Evolutionary conservation across 2,329 filamentous ascomycete species (phyloP), one percentile per base, ranked within the genome.

Genomic region (Thielaviopsis euricoi): DNA sequence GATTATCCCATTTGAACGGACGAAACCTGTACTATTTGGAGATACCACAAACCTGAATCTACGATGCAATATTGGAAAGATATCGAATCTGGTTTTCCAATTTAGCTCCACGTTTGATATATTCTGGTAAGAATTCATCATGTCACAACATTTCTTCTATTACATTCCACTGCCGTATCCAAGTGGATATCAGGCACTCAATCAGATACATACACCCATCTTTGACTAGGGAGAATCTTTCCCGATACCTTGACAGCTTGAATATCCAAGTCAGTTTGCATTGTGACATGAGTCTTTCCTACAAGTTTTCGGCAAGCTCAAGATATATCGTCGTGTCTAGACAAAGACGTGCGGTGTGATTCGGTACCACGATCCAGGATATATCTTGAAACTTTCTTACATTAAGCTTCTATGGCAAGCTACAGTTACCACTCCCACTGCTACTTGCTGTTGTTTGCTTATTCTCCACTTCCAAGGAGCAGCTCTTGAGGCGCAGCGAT

Each of bases 291-390:
- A 33, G 29, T 33, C 29, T 33, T 10, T 33, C 29, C 29, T 10
- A 10, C 29, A 6, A 33, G 12, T 10, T 10, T 10, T 10, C 12
- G 7, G 29, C 29, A 33, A 33, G 7, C 29, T 33, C n/a, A n/a
- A n/a, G n/a, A n/a, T n/a, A n/a, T n/a, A n/a, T n/a, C n/a, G n/a
- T n/a, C n/a, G n/a, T n/a, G 33, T 37, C 22, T 55, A 40, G 19
- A 17, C 53, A 55, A 46, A 55, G 53, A 33, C 37, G 12, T 10
- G 23, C 13, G 40, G 53, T 40, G 37, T 26, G 15, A 21, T 21
- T 40, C 46, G 29, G 46, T 55, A 55, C 53, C 53, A 46, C 17
- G 23, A 55, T 46, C 53, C 53, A 37, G 53, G 53, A 55, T 55
- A 46, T 40, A 40, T 40, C 22, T 22, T 55, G 53, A 7, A 7